A percentile compares a stretch with the other conserved stretches of the same genome.
Conservation (phyloP, 257 asterid species). For the Petrea volubilis region DNA sequence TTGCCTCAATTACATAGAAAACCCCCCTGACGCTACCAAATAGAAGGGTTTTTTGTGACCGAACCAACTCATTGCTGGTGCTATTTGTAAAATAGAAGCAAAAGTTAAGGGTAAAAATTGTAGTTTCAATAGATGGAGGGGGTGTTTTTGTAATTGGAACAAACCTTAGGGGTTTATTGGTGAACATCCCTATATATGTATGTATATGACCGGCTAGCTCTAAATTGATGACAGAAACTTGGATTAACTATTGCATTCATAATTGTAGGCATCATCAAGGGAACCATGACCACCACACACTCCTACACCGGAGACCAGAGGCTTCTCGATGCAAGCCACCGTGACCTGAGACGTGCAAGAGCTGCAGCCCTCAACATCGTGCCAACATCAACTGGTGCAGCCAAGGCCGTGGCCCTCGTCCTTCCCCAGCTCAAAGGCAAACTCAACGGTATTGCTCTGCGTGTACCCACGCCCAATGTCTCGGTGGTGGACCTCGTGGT, state of each 20-base stretch:
- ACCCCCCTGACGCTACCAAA: no score
- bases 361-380: constrained; percentile 98
- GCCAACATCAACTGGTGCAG: constrained; percentile 96
- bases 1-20: no score
- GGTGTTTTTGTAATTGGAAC: no score
- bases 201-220: no score
- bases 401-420: constrained; percentile 93
- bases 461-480: constrained; percentile 95
- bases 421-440: constrained; percentile 93
- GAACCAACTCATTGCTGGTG: no score
- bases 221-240: no score
- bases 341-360: constrained; percentile 92
- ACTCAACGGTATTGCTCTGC: constrained; percentile 96
- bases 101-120: no score
- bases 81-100: no score
- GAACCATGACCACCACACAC: constrained; percentile 99
- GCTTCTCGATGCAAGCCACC: constrained; percentile 97
- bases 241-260: background rate
- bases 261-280: constrained; percentile 79
- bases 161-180: no score
- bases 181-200: background rate
- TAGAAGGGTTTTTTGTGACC: no score
- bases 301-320: constrained; percentile 99
- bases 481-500: constrained; percentile 92
- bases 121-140: no score